phyloP scores from a whole-genome alignment of 2,329 filamentous ascomycete species.

The Xylaria sp. region DNA sequence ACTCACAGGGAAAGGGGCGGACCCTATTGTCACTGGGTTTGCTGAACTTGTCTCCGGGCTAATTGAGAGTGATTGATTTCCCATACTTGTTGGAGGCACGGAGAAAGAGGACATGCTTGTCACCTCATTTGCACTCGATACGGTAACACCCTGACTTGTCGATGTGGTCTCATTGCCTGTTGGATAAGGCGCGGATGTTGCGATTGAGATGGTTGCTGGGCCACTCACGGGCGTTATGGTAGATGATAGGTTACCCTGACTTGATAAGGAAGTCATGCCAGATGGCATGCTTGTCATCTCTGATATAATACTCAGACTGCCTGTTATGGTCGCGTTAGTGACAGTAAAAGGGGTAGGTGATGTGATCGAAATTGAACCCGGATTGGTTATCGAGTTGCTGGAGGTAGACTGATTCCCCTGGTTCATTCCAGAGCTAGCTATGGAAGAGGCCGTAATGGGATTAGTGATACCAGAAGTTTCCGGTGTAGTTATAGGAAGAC shows the following conservation, averaged over 20 bases:
- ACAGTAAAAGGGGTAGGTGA: conserved; percentile 3
- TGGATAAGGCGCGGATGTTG: conserved; percentile 11
- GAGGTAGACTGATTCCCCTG: conserved; percentile 23
- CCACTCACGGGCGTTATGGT: conserved; percentile 13
- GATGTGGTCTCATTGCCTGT: conserved; percentile 13
- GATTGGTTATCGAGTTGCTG: conserved; percentile 8
- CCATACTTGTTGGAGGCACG: background rate
- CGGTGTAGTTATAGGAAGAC: conserved; percentile 11
- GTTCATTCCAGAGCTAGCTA: conserved; percentile 7
- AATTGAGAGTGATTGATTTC: conserved; percentile 12
- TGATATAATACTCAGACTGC: conserved; percentile 6
- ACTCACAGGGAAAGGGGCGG: conserved; percentile 20
- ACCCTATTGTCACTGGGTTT: conserved; percentile 5
- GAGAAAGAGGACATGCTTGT: background rate
- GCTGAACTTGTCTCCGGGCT: background rate
- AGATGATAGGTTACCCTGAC: conserved; percentile 28
- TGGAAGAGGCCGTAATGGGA: conserved; percentile 22
- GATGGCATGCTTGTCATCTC: conserved; percentile 10
- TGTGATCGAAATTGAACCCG: conserved; percentile 16
- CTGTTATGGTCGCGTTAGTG: conserved; percentile 4
- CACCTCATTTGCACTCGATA: background rate
- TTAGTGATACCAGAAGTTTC: conserved; percentile 19
- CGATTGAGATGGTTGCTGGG: conserved; percentile 14
- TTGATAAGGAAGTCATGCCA: conserved; percentile 7
- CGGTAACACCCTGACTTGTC: background rate